These are phyloP conservation scores for Leptographium galeiforme DNA, from an alignment of 2,329 filamentous ascomycete species.

Conservation along the genomic window DNA sequence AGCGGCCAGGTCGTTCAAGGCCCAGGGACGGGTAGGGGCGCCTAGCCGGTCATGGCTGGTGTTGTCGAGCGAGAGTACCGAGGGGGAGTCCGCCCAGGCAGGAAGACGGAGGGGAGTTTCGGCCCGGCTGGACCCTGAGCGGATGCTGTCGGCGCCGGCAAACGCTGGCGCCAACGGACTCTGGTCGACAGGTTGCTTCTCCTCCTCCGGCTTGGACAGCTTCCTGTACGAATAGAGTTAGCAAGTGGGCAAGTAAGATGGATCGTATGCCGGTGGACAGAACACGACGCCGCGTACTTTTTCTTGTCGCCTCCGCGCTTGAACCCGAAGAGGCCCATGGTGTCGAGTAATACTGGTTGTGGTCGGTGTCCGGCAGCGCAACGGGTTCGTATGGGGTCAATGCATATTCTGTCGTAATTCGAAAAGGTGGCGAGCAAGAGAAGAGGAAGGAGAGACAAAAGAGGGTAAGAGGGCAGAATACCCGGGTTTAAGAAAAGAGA, in stretches of 20 bases:
- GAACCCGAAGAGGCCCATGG: slow-evolving; percentile 46
- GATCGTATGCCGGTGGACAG: no score
- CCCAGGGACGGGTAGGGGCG: slow-evolving; percentile 16
- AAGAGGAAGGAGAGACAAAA: not conserved
- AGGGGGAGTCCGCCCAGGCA: not conserved
- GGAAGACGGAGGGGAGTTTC: slow-evolving; percentile 23
- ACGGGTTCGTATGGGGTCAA: not conserved
- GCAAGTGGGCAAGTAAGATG: not conserved
- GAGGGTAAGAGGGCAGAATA: not conserved
- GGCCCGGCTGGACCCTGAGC: slow-evolving; percentile 20
- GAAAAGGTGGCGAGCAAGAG: not conserved
- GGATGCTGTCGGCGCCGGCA: slow-evolving; percentile 15
- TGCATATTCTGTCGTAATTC: not conserved
- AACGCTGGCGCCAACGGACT: slow-evolving; percentile 13
- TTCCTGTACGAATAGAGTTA: not conserved
- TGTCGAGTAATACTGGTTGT: not conserved
- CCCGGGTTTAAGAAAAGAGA: not conserved
- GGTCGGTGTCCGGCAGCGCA: no score
- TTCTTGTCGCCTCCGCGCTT: slow-evolving; percentile 43
- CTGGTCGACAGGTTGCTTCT: not conserved
- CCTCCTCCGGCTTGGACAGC: not conserved
- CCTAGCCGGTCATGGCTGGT: slow-evolving; percentile 29
- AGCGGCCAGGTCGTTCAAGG: not conserved
- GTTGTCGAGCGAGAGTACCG: slow-evolving; percentile 6
- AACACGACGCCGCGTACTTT: slow-evolving; percentile 28